Evolutionary conservation across 2,329 filamentous ascomycete genomes (phyloP).

Genomic region (Sordariomycetes sp.): DNA sequence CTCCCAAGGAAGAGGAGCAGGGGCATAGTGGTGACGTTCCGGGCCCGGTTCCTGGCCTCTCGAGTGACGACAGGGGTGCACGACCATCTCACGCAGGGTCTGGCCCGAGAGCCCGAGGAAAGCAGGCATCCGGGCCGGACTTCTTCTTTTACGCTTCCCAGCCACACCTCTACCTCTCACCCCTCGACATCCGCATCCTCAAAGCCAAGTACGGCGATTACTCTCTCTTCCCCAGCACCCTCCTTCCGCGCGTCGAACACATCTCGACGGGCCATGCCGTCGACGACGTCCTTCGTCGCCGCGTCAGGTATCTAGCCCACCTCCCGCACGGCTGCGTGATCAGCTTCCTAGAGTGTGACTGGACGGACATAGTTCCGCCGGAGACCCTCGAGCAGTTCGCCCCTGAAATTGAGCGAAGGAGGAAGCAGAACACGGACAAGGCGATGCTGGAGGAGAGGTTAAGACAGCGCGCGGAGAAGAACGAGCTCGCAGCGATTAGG

Average conservation of each 20-base stretch:
- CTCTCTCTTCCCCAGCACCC: conserved; percentile 69
- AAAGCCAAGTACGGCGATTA: conserved; percentile 84
- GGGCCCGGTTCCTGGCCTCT: not conserved
- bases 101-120: not conserved
- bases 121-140: conserved; percentile 24
- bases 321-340: conserved; percentile 86
- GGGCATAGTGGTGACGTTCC: not conserved
- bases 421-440: conserved; percentile 73
- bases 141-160: conserved; percentile 87
- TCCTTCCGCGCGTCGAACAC: conserved; percentile 79
- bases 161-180: conserved; percentile 80
- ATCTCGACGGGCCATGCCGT: conserved; percentile 82
- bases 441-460: conserved; percentile 80
- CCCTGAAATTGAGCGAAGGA: conserved; percentile 64
- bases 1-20: conserved; percentile 4
- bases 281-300: conserved; percentile 72
- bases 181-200: conserved; percentile 83
- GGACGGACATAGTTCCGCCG: conserved; percentile 76
- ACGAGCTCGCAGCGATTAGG: conserved; percentile 58
- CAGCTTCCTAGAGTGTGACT: conserved; percentile 86
- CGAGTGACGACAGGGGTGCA: not conserved
- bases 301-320: conserved; percentile 79
- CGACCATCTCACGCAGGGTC: not conserved
- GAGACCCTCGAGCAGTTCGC: conserved; percentile 67
- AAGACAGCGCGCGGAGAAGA: conserved; percentile 67